These are phyloP conservation scores for Wickerhamomyces bisporus DNA, from an alignment of 805 yeast genomes.

Conservation along the genomic window DNA sequence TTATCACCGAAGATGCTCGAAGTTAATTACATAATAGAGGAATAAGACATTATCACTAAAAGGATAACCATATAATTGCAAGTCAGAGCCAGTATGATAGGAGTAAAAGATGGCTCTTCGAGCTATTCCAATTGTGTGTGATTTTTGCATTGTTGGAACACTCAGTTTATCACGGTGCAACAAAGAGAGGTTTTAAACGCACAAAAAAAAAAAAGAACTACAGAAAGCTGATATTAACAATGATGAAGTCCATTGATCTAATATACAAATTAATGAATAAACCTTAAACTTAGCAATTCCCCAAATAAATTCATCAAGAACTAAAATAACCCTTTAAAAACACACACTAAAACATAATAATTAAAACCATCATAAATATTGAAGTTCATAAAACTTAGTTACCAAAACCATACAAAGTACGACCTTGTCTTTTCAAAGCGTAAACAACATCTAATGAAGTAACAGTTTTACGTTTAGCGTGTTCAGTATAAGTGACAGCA, in stretches of 20 bases:
- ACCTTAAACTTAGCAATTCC: too few relatives aligned
- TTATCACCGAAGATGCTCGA: too few relatives aligned
- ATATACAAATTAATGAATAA: constrained; percentile 1
- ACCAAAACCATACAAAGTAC: constrained; percentile 99
- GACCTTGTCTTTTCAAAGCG: constrained; percentile 99
- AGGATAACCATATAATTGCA: too few relatives aligned
- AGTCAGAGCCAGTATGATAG: too few relatives aligned
- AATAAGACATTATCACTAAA: too few relatives aligned
- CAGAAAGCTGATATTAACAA: neutral
- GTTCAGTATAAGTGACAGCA: constrained; percentile 99
- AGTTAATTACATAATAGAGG: too few relatives aligned
- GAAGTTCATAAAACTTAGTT: constrained; percentile 51
- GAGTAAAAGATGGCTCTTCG: too few relatives aligned
- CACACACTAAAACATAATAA: neutral
- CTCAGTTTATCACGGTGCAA: too few relatives aligned
- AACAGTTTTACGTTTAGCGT: constrained; percentile 99
- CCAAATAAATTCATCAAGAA: neutral
- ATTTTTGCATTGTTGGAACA: too few relatives aligned
- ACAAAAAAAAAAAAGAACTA: neutral
- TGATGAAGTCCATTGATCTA: constrained; percentile 1
- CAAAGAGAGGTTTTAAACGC: too few relatives aligned
- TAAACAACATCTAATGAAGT: constrained; percentile 98
- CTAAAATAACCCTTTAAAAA: neutral
- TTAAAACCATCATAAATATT: constrained; percentile 1
- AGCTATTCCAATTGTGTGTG: too few relatives aligned